phyloP scores from a whole-genome alignment of 768 basidiomycete genomes.

The Lentinula aciculospora region DNA sequence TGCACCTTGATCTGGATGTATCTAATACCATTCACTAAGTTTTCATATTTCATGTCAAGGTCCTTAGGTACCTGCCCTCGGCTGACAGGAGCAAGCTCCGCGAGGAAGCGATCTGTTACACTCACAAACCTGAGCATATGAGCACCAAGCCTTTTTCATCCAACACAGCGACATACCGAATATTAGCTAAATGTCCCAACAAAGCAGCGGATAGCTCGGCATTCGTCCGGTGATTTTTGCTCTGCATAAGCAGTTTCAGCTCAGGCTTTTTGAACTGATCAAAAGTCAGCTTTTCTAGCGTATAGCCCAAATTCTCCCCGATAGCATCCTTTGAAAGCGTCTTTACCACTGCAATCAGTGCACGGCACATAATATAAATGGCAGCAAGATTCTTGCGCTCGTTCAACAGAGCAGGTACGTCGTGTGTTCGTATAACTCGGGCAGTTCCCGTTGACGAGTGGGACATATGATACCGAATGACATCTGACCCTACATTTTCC shows the following conservation, averaged over 20 bases:
- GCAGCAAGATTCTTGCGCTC: slow-evolving; percentile 80
- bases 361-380: slow-evolving; percentile 87
- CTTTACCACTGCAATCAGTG: slow-evolving; percentile 72
- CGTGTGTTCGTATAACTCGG: slow-evolving; percentile 34
- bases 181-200: slow-evolving; percentile 76
- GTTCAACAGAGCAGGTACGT: slow-evolving; percentile 45
- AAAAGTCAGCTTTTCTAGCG: slow-evolving; percentile 84
- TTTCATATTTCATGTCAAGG: slow-evolving; percentile 76
- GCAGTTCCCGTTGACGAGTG: slow-evolving; percentile 26
- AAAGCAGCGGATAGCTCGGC: slow-evolving; percentile 79
- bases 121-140: slow-evolving; percentile 63
- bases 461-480: slow-evolving; percentile 44
- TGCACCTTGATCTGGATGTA: slow-evolving; percentile 78
- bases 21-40: slow-evolving; percentile 74
- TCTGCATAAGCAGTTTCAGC: slow-evolving; percentile 56
- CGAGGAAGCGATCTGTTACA: slow-evolving; percentile 88
- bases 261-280: slow-evolving; percentile 76
- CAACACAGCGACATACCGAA: slow-evolving; percentile 48
- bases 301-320: slow-evolving; percentile 72
- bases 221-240: slow-evolving; percentile 74
- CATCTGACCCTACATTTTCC: slow-evolving; percentile 47
- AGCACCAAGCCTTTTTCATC: background rate
- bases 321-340: slow-evolving; percentile 71
- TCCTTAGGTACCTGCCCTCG: slow-evolving; percentile 79
- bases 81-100: slow-evolving; percentile 70